Evolutionary conservation across 2,329 filamentous ascomycete species (phyloP).

Genomic region (Talaromyces atroroseus): DNA sequence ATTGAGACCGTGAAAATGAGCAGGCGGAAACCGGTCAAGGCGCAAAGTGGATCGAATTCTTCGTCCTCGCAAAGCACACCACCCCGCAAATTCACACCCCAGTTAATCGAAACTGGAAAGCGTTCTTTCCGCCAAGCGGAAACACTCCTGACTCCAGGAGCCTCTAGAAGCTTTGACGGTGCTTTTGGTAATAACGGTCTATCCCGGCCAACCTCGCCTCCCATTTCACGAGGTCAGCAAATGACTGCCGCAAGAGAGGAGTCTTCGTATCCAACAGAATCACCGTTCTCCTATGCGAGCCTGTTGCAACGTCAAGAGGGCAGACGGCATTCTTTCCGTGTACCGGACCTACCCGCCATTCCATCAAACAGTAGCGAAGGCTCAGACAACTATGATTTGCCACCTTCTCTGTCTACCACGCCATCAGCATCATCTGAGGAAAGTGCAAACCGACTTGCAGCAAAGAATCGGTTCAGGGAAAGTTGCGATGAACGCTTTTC

Average conservation of each 20-base stretch:
- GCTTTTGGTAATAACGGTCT: conserved; percentile 37
- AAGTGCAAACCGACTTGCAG: conserved; percentile 30
- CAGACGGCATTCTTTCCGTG: conserved; percentile 52
- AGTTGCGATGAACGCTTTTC: conserved; percentile 71
- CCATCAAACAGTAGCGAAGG: conserved; percentile 55
- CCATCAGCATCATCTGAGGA: conserved; percentile 22
- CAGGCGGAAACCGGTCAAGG: conserved; percentile 27
- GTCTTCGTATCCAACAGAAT: conserved; percentile 28
- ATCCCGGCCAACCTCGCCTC: background rate
- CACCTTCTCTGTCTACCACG: conserved; percentile 43
- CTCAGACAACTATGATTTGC: conserved; percentile 34
- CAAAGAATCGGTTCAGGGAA: conserved; percentile 33
- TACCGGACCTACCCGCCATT: conserved; percentile 58
- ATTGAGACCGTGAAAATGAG: conserved; percentile 29
- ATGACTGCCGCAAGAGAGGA: conserved; percentile 13
- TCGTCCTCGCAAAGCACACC: conserved; percentile 5
- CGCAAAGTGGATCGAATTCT: conserved; percentile 30
- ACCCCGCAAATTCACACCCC: conserved; percentile 61
- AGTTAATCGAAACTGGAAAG: conserved; percentile 74
- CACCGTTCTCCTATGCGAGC: conserved; percentile 41
- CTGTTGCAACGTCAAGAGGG: conserved; percentile 34
- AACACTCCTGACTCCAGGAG: conserved; percentile 48
- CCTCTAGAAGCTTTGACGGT: conserved; percentile 63
- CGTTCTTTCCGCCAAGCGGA: conserved; percentile 65
- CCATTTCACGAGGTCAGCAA: conserved; percentile 33